Base-by-base conservation (phyloP, 768 basidiomycete genomes). In the Lyophyllum atratum region DNA sequence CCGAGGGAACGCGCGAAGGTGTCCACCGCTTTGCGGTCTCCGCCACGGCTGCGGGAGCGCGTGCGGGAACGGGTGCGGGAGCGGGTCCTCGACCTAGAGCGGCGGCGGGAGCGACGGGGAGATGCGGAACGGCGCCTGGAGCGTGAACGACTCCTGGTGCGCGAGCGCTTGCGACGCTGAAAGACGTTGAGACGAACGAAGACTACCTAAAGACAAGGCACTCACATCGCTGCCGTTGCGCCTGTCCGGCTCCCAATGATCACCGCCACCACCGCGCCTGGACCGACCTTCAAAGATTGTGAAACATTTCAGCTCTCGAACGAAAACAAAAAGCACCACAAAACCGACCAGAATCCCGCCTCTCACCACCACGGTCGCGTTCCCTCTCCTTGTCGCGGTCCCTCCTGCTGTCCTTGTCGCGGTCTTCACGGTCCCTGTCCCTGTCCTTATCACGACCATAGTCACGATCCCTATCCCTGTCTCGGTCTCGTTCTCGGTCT, bases 241-340 rank as follows among this genome's bases (percentile, higher is more conserved):
- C 68, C 86, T 80, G 29, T 88, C 90, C 0, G 91, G 90, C 64
- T 93, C 92, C 90, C 90, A 93, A 63, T 93, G 90, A 72, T 93
- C 91, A 37, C 82, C 80, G 49, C 76, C 76, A 54, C 79, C 71
- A 52, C 79, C 71, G 68, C 81, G 75, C 64, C 82, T 80, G 39
- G 72, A 51, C 55, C 69, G 72, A 57, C 71, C 71, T 76, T 60
- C 24, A 44, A 56, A 34, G 56, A 59, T 54, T 45, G 15, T 24
- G 45, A 37, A 22, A 59, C 45, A 28, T 28, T 37, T 29, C 9
- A 28, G 26, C 22, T 40, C 39, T 53, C 54, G 55, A 53, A 47
- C 17, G 15, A 7, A 31, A 45, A 19, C 54, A 31, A 68, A 47
- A 47, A 37, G 40, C 28, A 34, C 4, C 12, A 31, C 31, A 56